phyloP scores from a whole-genome alignment of 352 stramenopile species.

The Thraustochytrium sp. region DNA sequence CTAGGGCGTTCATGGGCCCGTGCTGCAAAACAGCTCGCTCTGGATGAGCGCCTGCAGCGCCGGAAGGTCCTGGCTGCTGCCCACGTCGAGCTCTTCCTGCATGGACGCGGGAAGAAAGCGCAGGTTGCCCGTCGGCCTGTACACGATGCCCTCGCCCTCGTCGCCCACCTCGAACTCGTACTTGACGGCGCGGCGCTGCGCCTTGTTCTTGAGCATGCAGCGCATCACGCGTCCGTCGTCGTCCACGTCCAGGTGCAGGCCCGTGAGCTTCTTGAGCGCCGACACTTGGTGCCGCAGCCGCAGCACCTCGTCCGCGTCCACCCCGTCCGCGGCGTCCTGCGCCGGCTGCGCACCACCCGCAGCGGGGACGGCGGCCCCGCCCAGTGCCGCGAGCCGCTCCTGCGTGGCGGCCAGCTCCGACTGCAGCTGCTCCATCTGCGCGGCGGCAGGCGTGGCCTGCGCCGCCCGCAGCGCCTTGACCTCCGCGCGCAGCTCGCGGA shows the following conservation, averaged over 20 bases:
- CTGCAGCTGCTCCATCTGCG: neutral
- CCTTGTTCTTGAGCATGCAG: neutral
- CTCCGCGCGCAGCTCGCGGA: neutral
- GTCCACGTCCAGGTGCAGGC: neutral
- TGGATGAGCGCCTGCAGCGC: neutral
- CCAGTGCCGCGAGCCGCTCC: neutral
- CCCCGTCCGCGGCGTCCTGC: neutral
- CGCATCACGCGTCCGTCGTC: neutral
- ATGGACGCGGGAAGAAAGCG: neutral
- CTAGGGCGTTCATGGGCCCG: too few species aligned
- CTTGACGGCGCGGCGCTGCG: neutral
- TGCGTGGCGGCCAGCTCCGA: neutral
- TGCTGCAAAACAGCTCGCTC: constrained; percentile 3
- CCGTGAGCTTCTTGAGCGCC: neutral
- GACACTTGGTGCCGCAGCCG: neutral
- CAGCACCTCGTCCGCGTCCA: neutral
- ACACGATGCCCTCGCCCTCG: neutral
- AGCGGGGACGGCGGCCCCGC: too few species aligned
- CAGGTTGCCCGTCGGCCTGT: neutral
- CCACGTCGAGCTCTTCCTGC: neutral
- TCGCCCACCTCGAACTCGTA: constrained; percentile 15
- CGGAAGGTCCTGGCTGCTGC: neutral
- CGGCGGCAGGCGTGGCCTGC: neutral
- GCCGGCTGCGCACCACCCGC: neutral
- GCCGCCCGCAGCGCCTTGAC: neutral